Evolutionary conservation across 116 monocot genomes (phyloP).

Genomic region (Iris pallida): DNA sequence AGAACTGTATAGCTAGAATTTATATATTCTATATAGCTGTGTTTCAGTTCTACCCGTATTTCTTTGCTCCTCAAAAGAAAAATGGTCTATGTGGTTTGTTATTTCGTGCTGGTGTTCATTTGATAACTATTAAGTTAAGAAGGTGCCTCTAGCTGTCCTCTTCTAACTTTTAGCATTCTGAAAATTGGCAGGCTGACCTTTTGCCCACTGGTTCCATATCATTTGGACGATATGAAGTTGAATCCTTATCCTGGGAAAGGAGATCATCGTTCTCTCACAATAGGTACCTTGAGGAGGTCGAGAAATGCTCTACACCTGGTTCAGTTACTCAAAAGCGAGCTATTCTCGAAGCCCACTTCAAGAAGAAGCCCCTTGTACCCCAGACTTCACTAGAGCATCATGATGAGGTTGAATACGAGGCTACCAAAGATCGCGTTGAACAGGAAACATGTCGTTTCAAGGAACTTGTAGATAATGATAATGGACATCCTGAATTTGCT

Average conservation of each 20-base stretch:
- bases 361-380: constrained; percentile 26
- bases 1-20: too few species aligned
- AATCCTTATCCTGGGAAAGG: constrained; percentile 42
- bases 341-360: constrained; percentile 46
- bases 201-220: constrained; percentile 35
- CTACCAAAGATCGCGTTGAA: neutral
- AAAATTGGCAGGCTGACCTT: constrained; percentile 17
- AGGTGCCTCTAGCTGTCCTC: too few species aligned
- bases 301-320: constrained; percentile 39
- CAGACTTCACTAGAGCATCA: constrained; percentile 11
- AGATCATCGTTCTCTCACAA: constrained; percentile 44
- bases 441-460: neutral
- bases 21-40: too few species aligned
- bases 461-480: neutral
- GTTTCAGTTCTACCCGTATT: too few species aligned
- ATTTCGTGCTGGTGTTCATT: too few species aligned
- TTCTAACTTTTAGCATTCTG: neutral
- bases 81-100: too few species aligned
- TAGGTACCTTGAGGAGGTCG: constrained; percentile 46
- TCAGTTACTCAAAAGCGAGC: constrained; percentile 45
- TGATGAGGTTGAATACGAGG: neutral
- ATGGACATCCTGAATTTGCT: neutral
- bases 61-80: too few species aligned
- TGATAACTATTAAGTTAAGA: too few species aligned
- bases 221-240: constrained; percentile 42